Evolutionary conservation across 306 rosid species (phyloP).

Genomic region (Vigna radiata): DNA sequence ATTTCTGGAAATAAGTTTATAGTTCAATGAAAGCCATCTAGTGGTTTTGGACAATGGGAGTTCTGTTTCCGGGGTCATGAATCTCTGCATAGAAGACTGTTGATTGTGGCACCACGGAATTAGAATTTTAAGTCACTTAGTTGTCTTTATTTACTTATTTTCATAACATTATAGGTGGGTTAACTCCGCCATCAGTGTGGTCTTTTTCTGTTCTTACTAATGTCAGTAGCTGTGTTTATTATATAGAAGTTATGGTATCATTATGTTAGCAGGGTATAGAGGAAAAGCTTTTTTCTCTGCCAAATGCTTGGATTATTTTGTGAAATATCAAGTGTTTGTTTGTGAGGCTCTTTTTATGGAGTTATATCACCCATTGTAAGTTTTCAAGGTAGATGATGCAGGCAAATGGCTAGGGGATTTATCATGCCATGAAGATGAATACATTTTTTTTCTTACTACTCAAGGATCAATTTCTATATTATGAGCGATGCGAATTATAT

Average conservation of each 20-base stretch:
- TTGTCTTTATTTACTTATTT: not conserved
- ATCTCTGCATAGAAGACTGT: not conserved
- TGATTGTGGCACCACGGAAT: not conserved
- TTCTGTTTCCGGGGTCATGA: conserved; percentile 15
- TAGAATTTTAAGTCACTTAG: not conserved
- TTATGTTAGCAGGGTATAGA: not conserved
- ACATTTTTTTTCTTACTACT: not conserved
- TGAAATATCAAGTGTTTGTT: not conserved
- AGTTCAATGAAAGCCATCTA: conserved; percentile 17
- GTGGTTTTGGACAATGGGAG: conserved; percentile 26
- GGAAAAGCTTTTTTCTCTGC: not conserved
- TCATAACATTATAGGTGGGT: not conserved
- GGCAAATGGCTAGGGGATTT: not conserved
- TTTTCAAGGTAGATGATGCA: conserved; percentile 18
- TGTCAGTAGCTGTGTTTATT: not conserved
- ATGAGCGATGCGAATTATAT: not conserved
- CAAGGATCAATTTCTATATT: not conserved
- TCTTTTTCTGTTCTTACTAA: not conserved
- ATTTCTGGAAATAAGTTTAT: not conserved
- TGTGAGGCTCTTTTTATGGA: not conserved
- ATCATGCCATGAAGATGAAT: not conserved
- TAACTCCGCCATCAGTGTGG: not conserved
- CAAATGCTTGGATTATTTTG: conserved; percentile 23
- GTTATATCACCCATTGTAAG: not conserved
- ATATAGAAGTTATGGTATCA: not conserved